Evolutionary conservation across 2,329 filamentous ascomycete genomes (phyloP), one percentile per base, ranked within the genome.

Genomic region (Drechslerella coelobrocha): DNA sequence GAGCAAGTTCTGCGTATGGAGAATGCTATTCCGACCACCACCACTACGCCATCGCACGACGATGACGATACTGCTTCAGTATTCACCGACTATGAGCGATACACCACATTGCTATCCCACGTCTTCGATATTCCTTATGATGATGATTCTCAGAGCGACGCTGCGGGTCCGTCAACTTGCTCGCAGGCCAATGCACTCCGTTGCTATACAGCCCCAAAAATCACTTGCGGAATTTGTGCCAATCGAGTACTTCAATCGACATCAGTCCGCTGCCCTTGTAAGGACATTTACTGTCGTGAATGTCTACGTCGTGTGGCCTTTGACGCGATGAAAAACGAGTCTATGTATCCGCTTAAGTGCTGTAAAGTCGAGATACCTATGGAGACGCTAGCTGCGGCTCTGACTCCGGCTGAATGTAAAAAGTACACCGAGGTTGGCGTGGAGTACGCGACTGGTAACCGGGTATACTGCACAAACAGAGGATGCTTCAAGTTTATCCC

Each of bases 391-490:
- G 8, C 21, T 1, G 27, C 14, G 6, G 43, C 62, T 6, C 19
- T 69, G 2, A 31, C 34, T 0, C 7, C 26, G 19, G 14, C 52
- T n/a, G 65, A 69, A 34, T 69, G 61, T 21, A 5, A 54, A 23
- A 2, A 37, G 27, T 69, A 69, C 14, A 23, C 24, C 21, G 29
- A 59, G 1, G 23, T 10, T 12, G 65, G 41, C 6, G 27, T 48
- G 19, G 65, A 69, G 24, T 69, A 69, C 24, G 17, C 24, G 2
- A 62, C 56, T 2, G n/a, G 24, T 0, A 37, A 59, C 29, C 43
- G 65, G 23, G n/a, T 62, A 21, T 69, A 69, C 23, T 69, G 65
- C 12, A 56, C 65, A 1, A 69, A 69, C 5, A 53, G 62, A 17
- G 10, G 12, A 6, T 69, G 65, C 14, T 41, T 69, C 1, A 61